Evolutionary conservation across 2,329 filamentous ascomycete genomes (phyloP).

Genomic region (Rutstroemia sydowiana): DNA sequence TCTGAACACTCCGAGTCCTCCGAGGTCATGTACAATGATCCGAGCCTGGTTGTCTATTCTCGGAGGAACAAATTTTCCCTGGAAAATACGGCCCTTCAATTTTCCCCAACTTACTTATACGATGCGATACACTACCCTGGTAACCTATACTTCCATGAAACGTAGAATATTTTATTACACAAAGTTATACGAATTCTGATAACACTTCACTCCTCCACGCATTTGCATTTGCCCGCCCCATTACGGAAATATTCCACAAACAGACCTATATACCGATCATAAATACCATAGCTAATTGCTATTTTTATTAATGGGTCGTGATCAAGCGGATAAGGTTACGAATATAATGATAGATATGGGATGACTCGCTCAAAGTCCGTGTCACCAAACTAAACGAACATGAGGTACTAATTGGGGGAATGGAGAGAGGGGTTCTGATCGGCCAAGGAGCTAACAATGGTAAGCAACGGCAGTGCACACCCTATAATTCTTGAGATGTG

Average conservation of each 20-base stretch:
- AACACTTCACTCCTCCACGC: no score
- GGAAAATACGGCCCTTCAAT: no score
- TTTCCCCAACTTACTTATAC: neutral
- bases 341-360: conserved; percentile 3
- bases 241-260: conserved; percentile 8
- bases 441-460: conserved; percentile 11
- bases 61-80: conserved; percentile 10
- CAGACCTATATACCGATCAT: conserved; percentile 1
- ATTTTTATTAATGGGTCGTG: neutral
- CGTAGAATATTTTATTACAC: no score
- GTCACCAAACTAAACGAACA: neutral
- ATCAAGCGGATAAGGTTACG: no score
- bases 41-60: conserved; percentile 1
- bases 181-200: no score
- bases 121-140: neutral
- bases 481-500: no score
- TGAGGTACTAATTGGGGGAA: neutral
- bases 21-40: neutral
- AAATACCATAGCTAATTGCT: neutral
- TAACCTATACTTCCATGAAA: no score
- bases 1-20: neutral
- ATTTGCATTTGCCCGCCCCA: no score
- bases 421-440: neutral
- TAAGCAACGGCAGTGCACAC: no score
- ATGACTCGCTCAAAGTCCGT: conserved; percentile 3